phyloP scores from a whole-genome alignment of 352 stramenopile genomes.

The Globisporangium uncinulatum region DNA sequence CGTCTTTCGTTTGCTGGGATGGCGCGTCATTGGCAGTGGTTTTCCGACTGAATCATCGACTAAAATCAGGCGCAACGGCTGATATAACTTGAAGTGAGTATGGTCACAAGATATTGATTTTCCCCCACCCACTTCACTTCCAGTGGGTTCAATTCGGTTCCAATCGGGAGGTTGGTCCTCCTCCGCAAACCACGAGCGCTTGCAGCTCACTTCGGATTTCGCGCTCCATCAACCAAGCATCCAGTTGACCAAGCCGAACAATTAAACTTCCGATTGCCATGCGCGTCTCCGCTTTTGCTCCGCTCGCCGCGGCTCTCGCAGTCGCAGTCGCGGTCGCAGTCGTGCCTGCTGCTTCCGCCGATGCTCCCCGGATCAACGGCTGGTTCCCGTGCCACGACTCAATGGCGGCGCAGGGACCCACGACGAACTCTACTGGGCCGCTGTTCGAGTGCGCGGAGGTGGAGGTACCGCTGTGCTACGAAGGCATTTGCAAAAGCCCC shows the following conservation, averaged over 20 bases:
- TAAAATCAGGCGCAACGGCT: too few relatives aligned
- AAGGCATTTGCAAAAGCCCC: constrained; percentile 48
- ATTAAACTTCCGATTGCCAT: neutral
- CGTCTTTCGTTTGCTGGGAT: too few relatives aligned
- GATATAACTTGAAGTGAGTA: too few relatives aligned
- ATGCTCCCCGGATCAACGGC: constrained; percentile 27
- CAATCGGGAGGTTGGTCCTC: too few relatives aligned
- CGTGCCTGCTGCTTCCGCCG: neutral
- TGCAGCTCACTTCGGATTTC: neutral
- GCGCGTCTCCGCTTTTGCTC: neutral
- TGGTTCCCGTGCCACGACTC: constrained; percentile 42
- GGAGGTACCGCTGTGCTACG: constrained; percentile 60
- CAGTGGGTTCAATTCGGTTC: too few relatives aligned
- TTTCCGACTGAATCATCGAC: too few relatives aligned
- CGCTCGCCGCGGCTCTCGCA: neutral
- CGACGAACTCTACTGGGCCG: neutral
- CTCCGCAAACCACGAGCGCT: too few relatives aligned
- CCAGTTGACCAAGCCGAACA: neutral
- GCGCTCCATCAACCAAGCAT: neutral
- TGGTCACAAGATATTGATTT: too few relatives aligned
- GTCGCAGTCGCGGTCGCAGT: neutral
- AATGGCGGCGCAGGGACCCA: neutral
- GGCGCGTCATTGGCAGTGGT: too few relatives aligned
- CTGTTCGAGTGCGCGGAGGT: constrained; percentile 49
- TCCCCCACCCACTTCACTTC: too few relatives aligned